Conservation (phyloP, 352 stramenopile species). For the Globisporangium sylvaticum region DNA sequence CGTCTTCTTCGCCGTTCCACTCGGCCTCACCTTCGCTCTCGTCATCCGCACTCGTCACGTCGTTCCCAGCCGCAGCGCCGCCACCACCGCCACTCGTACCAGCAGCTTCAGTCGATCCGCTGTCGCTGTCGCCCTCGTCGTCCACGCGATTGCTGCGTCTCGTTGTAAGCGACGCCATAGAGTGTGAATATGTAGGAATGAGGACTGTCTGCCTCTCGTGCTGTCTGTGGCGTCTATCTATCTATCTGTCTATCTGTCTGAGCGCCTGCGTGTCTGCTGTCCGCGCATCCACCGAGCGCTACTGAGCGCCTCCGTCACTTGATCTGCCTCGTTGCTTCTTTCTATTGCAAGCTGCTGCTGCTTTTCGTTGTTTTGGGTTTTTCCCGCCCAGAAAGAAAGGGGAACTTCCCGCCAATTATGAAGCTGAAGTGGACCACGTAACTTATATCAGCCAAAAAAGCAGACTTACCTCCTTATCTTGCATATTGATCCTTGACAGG, state of each 20-base stretch:
- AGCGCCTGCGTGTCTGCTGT: not conserved
- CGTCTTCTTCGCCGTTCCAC: constrained; percentile 13
- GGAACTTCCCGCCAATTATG: constrained; percentile 10
- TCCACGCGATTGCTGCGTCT: not conserved
- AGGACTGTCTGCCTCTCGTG: not conserved
- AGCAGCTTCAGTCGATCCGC: not conserved
- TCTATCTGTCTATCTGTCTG: not conserved
- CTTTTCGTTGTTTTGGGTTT: not conserved
- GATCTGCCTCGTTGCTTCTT: not conserved
- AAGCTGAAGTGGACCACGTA: constrained; percentile 12
- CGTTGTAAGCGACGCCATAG: constrained; percentile 7
- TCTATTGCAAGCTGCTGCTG: not conserved
- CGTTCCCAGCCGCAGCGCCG: not conserved
- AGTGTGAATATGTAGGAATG: not conserved
- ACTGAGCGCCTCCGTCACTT: not conserved
- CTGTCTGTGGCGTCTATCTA: not conserved
- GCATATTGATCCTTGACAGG: not conserved
- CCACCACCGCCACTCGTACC: not conserved
- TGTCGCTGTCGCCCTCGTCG: not conserved
- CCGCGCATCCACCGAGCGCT: constrained; percentile 3
- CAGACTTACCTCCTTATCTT: not conserved
- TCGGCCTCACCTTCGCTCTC: constrained; percentile 24
- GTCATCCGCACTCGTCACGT: constrained; percentile 10
- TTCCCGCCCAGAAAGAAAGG: constrained; percentile 2
- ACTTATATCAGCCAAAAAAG: not conserved